Base-by-base conservation (phyloP, 2,329 filamentous ascomycete species). In the Penicillium sp. region DNA sequence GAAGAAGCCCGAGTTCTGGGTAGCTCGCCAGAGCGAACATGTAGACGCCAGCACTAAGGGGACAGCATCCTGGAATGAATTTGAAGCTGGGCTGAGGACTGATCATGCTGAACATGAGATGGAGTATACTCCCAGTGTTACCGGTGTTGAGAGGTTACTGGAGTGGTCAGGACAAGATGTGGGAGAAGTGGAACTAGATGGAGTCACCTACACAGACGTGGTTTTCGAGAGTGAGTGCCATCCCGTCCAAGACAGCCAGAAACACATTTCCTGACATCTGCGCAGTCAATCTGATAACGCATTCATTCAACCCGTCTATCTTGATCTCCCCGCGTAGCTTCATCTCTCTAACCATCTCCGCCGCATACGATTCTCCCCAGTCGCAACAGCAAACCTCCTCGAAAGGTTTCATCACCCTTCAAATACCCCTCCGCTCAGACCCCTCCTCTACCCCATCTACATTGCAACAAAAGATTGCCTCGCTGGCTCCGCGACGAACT, bases 91-190 rank as follows among this genome's bases (percentile, higher is more conserved):
- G 0, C 48, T 76, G 39, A 65, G 69, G 27, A 61, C 68, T 9
- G 56, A 73, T 16, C 74, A 75, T 58, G 69, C 70, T 6, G 61
- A 67, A 50, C 66, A 75, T 57, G 74, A 75, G 53, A 64, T 66
- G 65, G 68, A 67, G 28, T 76, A 75, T 57, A 75, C 71, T 27
- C 71, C 71, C 5, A 73, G 63, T 40, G 65, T 73, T 8, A 63
- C 58, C 2, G 44, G 57, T 4, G 62, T 71, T 10, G 63, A 69
- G 45, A 50, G 51, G 25, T 41, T 72, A 27, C 25, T 70, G 41
- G 52, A 66, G 18, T 72, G 69, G 69, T 48, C 56, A 3, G 33
- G 50, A 3, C 45, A 54, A n/a, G 24, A 53, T 16, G 40, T 54
- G n/a, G 58, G 51, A 27, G 48, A 59, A 22, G 20, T 57, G 4